phyloP scores from a whole-genome alignment of 345 rosid genomes.

The Brassica nigra region DNA sequence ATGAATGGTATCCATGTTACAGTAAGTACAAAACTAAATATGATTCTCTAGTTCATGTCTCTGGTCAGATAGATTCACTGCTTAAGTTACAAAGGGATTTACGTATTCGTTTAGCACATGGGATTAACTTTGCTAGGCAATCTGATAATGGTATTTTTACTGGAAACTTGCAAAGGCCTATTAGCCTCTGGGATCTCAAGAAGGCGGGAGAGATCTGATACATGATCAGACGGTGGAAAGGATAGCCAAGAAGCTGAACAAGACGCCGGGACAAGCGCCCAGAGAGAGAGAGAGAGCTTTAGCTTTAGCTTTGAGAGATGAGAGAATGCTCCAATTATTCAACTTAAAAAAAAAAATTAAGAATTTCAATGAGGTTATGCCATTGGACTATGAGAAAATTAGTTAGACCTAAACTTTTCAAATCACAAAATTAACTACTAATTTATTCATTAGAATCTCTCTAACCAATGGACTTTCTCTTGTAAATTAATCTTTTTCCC shows the following conservation, averaged over 20 bases:
- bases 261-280: slow-evolving; percentile 53
- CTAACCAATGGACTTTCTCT: too few species aligned
- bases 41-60: neutral
- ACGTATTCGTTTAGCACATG: neutral
- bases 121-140: neutral
- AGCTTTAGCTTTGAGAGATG: too few species aligned
- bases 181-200: slow-evolving; percentile 56
- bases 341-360: too few species aligned
- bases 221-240: slow-evolving; percentile 49
- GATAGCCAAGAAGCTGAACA: slow-evolving; percentile 56
- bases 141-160: neutral
- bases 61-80: neutral
- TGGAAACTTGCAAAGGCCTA: slow-evolving; percentile 41
- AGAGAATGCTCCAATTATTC: too few species aligned
- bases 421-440: too few species aligned
- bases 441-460: too few species aligned
- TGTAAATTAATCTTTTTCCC: neutral
- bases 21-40: slow-evolving; percentile 26
- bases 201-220: slow-evolving; percentile 54
- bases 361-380: too few species aligned
- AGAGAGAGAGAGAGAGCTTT: too few species aligned
- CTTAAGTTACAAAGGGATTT: neutral
- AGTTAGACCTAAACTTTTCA: too few species aligned
- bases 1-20: slow-evolving; percentile 56
- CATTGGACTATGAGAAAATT: too few species aligned